Percentiles rank a stretch among this genome's conserved stretches.
Conservation (phyloP, 257 asterid species). For the Osmanthus fragrans region DNA sequence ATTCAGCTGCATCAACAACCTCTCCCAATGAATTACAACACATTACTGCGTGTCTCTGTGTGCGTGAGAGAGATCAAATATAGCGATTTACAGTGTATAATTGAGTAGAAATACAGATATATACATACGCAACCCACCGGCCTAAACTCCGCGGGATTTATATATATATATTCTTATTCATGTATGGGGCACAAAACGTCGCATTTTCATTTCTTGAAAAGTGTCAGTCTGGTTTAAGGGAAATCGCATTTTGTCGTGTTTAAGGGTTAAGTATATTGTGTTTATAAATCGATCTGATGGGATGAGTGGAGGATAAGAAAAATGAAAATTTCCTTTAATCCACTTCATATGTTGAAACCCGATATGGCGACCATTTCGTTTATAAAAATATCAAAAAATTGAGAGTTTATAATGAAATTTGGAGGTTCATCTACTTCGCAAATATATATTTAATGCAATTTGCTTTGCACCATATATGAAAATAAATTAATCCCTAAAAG, state of each 20-base stretch:
- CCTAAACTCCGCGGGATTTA: not conserved
- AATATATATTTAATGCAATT: too few relatives aligned
- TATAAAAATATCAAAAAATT: too few relatives aligned
- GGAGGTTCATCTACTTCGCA: too few relatives aligned
- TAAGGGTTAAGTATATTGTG: too few relatives aligned
- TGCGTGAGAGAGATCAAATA: conserved; percentile 4
- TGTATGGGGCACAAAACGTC: not conserved
- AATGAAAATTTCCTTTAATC: too few relatives aligned
- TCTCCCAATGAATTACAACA: conserved; percentile 4
- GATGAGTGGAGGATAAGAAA: too few relatives aligned
- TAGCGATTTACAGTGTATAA: conserved; percentile 10
- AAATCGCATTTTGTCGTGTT: not conserved
- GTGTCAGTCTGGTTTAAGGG: not conserved
- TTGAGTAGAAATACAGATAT: not conserved
- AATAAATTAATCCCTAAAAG: too few relatives aligned
- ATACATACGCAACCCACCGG: not conserved
- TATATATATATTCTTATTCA: not conserved
- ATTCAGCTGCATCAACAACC: not conserved
- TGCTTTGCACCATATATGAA: too few relatives aligned
- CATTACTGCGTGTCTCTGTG: conserved; percentile 10
- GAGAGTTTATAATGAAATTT: too few relatives aligned
- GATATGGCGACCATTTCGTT: too few relatives aligned
- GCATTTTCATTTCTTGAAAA: not conserved
- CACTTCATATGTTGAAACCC: too few relatives aligned
- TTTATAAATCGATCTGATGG: too few relatives aligned